phyloP scores from a whole-genome alignment of 306 rosid genomes.

The Trichosanthes cucumerina region DNA sequence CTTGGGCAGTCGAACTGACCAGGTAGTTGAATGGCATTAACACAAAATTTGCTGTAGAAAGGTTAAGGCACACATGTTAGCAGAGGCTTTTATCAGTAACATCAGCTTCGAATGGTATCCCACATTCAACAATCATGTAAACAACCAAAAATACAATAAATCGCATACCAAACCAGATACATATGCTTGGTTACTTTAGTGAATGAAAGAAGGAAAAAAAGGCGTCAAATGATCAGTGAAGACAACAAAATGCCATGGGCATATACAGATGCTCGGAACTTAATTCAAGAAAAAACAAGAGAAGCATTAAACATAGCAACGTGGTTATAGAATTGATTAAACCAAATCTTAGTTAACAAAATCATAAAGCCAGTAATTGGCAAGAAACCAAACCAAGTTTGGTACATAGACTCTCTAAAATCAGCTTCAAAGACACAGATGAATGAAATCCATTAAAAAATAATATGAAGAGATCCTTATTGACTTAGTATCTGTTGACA shows the following conservation, averaged over 20 bases:
- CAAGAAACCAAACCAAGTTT: neutral
- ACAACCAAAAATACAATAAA: neutral
- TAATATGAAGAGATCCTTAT: neutral
- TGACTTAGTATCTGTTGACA: neutral
- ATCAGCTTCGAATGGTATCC: neutral
- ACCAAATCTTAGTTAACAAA: neutral
- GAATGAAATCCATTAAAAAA: neutral
- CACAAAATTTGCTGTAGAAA: conserved; percentile 75
- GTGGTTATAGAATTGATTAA: neutral
- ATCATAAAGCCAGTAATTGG: neutral
- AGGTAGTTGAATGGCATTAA: conserved; percentile 74
- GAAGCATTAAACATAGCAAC: neutral
- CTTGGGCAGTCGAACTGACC: conserved; percentile 63
- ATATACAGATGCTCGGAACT: neutral
- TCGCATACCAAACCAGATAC: neutral
- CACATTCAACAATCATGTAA: neutral
- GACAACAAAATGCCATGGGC: neutral
- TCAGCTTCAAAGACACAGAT: neutral
- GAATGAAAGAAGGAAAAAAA: neutral
- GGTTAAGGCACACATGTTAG: neutral
- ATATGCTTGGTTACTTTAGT: neutral
- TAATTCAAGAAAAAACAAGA: neutral
- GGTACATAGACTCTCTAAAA: neutral
- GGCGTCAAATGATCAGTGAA: neutral
- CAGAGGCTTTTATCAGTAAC: conserved; percentile 1